These are phyloP conservation scores for Lachnellula arida DNA, from an alignment of 2,329 filamentous ascomycete genomes.

Conservation along the genomic window DNA sequence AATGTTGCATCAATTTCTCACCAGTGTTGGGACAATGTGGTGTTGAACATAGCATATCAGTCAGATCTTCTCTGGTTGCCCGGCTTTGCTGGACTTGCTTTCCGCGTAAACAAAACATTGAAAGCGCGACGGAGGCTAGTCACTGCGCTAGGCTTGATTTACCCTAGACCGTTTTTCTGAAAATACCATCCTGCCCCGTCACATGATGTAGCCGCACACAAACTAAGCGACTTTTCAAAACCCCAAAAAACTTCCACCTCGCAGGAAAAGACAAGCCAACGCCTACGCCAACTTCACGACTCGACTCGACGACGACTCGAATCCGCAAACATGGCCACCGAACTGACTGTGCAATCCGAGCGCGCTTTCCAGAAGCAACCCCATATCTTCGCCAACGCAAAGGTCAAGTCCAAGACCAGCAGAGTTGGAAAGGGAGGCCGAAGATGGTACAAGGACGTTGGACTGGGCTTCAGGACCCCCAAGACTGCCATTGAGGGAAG, in stretches of 20 bases:
- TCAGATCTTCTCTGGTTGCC: constrained; percentile 12
- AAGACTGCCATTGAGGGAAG: constrained; percentile 97
- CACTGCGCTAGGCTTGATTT: background rate
- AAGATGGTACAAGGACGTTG: constrained; percentile 99
- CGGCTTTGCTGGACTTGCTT: background rate
- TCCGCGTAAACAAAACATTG: constrained; percentile 24
- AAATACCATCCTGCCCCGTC: background rate
- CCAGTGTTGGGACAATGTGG: background rate
- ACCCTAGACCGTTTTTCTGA: too few species aligned
- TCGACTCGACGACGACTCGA: constrained; percentile 30
- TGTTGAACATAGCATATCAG: constrained; percentile 2
- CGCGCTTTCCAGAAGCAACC: constrained; percentile 99
- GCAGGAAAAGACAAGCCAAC: background rate
- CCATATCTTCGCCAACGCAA: constrained; percentile 99
- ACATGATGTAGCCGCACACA: constrained; percentile 3
- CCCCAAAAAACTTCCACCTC: constrained; percentile 11
- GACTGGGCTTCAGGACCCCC: constrained; percentile 98
- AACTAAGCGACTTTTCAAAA: constrained; percentile 17
- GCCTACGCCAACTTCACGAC: constrained; percentile 18
- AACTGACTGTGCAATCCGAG: constrained; percentile 99
- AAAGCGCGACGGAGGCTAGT: constrained; percentile 13
- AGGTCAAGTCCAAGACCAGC: constrained; percentile 80
- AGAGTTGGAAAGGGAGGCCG: constrained; percentile 84
- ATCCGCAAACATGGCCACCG: constrained; percentile 73
- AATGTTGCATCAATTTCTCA: constrained; percentile 7